Evolutionary conservation across 192 early-diverging fungal species (phyloP), one percentile per base, ranked within the genome.

Genomic region (Gaertneriomyces semiglobifer): DNA sequence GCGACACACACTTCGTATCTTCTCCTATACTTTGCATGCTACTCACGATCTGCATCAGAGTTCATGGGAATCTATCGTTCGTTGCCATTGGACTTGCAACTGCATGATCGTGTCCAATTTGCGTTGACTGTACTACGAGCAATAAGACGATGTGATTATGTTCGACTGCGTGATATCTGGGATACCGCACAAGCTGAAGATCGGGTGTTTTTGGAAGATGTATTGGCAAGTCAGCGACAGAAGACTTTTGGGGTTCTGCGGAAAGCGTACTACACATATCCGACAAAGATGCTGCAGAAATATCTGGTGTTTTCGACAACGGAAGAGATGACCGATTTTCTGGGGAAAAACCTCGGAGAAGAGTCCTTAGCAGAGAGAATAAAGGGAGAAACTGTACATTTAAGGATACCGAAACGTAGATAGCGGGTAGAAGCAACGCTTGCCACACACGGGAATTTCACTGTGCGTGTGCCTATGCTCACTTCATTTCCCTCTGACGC

Each of bases 241-340:
- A 60, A 66, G 19, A 47, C 54, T 9, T 47, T 66, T 12, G 18
- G 33, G 4, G 63, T 74, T 40, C 47, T 74, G 42, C 19, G 10
- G 42, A 68, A 57, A 45, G 65, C 66, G 41, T 74, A 74, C 38
- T 69, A 55, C 60, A 74, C 66, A 7, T 45, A 57, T 20, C 66
- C 72, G 5, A 44, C 14, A 44, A 16, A 16, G 3, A 6, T 18
- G 38, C 70, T 68, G 40, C 59, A 18, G 19, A 25, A 1, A 48
- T 50, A 38, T 6, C 43, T 60, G 47, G 7, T 40, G 58, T 39
- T 14, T 5, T 41, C 18, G 14, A 18, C 41, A 62, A 4, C 43
- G 20, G 65, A 57, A 20, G n/a, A 16, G 14, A 16, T 61, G n/a
- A 33, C 3, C 7, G 42, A 53, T 0, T 47, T 66, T 3, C 25